These are phyloP conservation scores for Annulohypoxylon moriforme DNA, from an alignment of 495 filamentous ascomycete genomes.

Conservation along the genomic window DNA sequence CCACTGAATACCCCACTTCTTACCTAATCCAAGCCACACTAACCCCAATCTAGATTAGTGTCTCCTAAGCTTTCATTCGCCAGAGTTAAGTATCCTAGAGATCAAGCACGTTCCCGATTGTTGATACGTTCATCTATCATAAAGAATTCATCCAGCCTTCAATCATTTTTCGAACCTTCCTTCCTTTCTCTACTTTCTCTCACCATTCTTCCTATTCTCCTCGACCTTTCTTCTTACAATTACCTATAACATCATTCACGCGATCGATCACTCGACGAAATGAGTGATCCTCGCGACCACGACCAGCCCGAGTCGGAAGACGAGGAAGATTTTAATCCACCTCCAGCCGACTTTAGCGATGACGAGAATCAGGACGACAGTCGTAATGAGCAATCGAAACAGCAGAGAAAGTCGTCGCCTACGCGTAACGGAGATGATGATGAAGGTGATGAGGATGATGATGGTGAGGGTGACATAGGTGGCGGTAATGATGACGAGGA, in stretches of 20 bases:
- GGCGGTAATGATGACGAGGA: slow-evolving; percentile 61
- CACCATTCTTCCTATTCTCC: not conserved
- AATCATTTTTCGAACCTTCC: not conserved
- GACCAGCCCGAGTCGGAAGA: slow-evolving; percentile 71
- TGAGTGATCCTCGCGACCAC: slow-evolving; percentile 50
- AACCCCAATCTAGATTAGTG: slow-evolving; percentile 2
- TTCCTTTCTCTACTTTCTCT: slow-evolving; percentile 13
- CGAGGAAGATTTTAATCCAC: slow-evolving; percentile 85
- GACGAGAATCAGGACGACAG: slow-evolving; percentile 67
- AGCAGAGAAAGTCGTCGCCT: slow-evolving; percentile 36
- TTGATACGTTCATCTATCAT: slow-evolving; percentile 31
- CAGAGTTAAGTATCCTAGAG: slow-evolving; percentile 31
- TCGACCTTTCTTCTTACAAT: not conserved
- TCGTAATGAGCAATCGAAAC: slow-evolving; percentile 41
- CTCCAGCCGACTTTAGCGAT: slow-evolving; percentile 73
- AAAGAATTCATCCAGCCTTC: slow-evolving; percentile 35
- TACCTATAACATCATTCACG: not conserved
- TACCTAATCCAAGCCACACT: slow-evolving; percentile 1
- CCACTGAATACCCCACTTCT: not conserved
- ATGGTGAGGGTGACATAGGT: slow-evolving; percentile 57
- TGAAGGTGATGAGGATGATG: slow-evolving; percentile 63
- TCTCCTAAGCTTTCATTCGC: slow-evolving; percentile 30
- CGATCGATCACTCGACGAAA: slow-evolving; percentile 54
- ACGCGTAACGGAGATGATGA: slow-evolving; percentile 51
- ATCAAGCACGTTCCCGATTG: slow-evolving; percentile 30